phyloP scores from a whole-genome alignment of 2,329 filamentous ascomycete genomes.

The Fusarium camptoceras region DNA sequence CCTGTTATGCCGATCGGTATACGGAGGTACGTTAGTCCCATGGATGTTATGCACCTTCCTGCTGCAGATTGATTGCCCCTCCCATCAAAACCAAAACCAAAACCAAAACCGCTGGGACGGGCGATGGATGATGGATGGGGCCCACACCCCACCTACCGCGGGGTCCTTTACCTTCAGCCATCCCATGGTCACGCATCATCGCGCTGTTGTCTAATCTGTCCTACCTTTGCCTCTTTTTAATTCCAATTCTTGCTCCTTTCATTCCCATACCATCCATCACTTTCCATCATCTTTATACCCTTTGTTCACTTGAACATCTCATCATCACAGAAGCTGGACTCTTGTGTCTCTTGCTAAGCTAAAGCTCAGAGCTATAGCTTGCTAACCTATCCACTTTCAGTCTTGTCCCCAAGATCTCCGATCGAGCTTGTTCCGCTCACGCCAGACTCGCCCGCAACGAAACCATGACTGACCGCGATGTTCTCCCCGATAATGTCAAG shows the following conservation, averaged over 20 bases:
- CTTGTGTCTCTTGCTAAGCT: conserved; percentile 28
- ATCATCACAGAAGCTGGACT: not conserved
- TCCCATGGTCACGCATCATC: conserved; percentile 31
- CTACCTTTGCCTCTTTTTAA: conserved; percentile 19
- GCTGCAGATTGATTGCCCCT: conserved; percentile 21
- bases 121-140: conserved; percentile 6
- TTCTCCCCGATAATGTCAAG: conserved; percentile 75
- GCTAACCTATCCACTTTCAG: conserved; percentile 35
- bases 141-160: conserved; percentile 37
- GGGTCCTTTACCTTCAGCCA: conserved; percentile 13
- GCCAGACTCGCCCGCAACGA: conserved; percentile 51
- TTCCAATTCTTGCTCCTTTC: conserved; percentile 2
- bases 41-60: conserved; percentile 3
- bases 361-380: conserved; percentile 41
- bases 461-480: conserved; percentile 69
- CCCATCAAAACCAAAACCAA: conserved; percentile 22
- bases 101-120: conserved; percentile 9
- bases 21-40: conserved; percentile 44
- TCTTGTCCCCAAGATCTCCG: conserved; percentile 44
- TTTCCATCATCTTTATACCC: conserved; percentile 10
- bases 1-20: conserved; percentile 35
- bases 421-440: conserved; percentile 53
- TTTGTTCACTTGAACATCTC: not conserved
- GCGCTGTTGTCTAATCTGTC: conserved; percentile 27
- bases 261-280: not conserved